Evolutionary conservation across 176 grass and related monocot genomes (phyloP).

Genomic region (Musa schizocarpa): DNA sequence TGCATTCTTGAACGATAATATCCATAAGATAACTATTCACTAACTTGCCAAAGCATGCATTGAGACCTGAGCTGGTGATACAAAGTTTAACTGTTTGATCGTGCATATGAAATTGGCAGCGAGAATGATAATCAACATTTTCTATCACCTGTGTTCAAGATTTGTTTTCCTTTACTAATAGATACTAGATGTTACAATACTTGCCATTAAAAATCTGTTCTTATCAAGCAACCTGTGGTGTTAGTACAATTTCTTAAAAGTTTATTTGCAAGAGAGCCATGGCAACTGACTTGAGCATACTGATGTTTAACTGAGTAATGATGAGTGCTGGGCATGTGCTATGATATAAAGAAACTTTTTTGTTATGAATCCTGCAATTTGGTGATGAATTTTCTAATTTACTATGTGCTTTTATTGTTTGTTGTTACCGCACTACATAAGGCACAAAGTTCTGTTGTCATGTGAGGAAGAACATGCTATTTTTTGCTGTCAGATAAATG

Average conservation of each 20-base stretch:
- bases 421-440: neutral
- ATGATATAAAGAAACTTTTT: too few species aligned
- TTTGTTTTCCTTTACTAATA: neutral
- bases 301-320: neutral
- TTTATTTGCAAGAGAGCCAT: neutral
- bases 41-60: neutral
- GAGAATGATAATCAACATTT: neutral
- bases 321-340: too few species aligned
- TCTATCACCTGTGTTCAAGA: slow-evolving; percentile 10
- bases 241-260: neutral
- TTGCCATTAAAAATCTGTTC: slow-evolving; percentile 18
- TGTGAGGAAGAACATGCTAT: neutral
- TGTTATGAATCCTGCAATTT: neutral
- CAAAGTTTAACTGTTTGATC: neutral
- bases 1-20: too few species aligned
- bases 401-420: neutral
- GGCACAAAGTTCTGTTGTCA: neutral
- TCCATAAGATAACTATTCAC: neutral
- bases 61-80: neutral
- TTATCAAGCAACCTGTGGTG: neutral
- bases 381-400: neutral
- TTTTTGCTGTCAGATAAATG: slow-evolving; percentile 63
- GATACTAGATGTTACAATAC: slow-evolving; percentile 14
- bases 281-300: neutral
- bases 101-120: neutral